Conservation (phyloP, 306 rosid species). For the Phaseolus lunatus region DNA sequence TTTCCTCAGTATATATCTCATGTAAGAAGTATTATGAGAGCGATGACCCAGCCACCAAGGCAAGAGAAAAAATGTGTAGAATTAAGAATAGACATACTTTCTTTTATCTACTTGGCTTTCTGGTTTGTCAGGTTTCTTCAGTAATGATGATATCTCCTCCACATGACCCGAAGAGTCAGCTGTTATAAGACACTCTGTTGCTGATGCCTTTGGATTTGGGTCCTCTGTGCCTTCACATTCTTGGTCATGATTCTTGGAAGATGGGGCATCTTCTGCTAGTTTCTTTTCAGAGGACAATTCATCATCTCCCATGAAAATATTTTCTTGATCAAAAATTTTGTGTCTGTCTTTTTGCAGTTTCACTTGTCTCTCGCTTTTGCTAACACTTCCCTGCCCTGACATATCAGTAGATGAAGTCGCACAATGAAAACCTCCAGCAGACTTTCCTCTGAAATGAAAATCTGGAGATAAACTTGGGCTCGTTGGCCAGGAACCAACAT, state of each 20-base stretch:
- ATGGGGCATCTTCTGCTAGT: slow-evolving; percentile 47
- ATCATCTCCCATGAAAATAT: slow-evolving; percentile 51
- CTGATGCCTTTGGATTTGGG: slow-evolving; percentile 37
- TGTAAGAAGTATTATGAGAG: slow-evolving; percentile 16
- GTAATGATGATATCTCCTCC: slow-evolving; percentile 60
- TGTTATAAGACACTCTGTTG: slow-evolving; percentile 40
- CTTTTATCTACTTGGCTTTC: slow-evolving; percentile 47
- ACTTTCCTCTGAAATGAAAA: slow-evolving; percentile 49
- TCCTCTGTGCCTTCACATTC: slow-evolving; percentile 51
- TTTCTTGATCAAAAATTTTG: slow-evolving; percentile 48
- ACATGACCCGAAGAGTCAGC: slow-evolving; percentile 51
- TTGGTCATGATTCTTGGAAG: slow-evolving; percentile 36
- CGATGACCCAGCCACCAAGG: slow-evolving; percentile 15
- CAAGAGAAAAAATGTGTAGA: slow-evolving; percentile 13
- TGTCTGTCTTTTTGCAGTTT: slow-evolving; percentile 44
- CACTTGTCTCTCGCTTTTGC: slow-evolving; percentile 52
- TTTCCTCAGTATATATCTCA: slow-evolving; percentile 45
- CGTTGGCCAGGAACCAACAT: slow-evolving; percentile 42
- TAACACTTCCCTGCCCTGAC: slow-evolving; percentile 65
- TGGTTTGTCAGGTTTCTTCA: slow-evolving; percentile 47
- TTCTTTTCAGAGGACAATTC: slow-evolving; percentile 51
- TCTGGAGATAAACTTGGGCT: slow-evolving; percentile 49
- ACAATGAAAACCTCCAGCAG: slow-evolving; percentile 51
- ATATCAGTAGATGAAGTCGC: slow-evolving; percentile 57
- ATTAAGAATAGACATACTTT: slow-evolving; percentile 56